Conservation (phyloP, 1,284 basidiomycete genomes). For the Vanrija pseudolonga region DNA sequence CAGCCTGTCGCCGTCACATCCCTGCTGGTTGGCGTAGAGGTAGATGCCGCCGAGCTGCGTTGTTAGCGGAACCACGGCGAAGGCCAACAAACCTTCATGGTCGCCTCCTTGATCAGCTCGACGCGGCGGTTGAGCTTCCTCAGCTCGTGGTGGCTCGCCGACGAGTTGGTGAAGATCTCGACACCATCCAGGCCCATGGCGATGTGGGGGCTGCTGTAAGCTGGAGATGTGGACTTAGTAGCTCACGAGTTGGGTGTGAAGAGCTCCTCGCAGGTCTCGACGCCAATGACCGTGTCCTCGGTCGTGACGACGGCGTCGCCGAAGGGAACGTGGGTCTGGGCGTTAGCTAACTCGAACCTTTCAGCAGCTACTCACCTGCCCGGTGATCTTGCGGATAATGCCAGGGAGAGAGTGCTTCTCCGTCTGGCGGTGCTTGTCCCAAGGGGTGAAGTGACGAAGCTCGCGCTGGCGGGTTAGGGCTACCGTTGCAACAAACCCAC, state of each 20-base stretch:
- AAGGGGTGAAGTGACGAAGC: constrained; percentile 92
- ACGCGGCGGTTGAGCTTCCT: constrained; percentile 87
- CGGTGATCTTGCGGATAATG: constrained; percentile 78
- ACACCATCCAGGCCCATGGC: constrained; percentile 96
- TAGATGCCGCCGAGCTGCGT: constrained; percentile 88
- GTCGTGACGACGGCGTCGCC: constrained; percentile 93
- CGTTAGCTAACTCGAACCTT: not conserved
- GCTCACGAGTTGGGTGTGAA: constrained; percentile 88
- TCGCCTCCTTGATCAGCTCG: constrained; percentile 95
- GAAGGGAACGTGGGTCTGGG: constrained; percentile 79
- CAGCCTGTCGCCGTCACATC: constrained; percentile 93
- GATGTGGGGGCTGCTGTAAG: constrained; percentile 74
- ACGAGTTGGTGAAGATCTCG: constrained; percentile 97
- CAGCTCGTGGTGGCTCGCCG: constrained; percentile 94
- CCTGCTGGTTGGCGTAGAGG: constrained; percentile 97
- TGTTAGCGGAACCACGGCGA: constrained; percentile 3
- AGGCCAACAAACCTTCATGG: constrained; percentile 65
- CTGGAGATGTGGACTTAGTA: not conserved
- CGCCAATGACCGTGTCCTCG: constrained; percentile 80
- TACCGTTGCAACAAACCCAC: constrained; percentile 22
- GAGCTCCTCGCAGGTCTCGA: constrained; percentile 94
- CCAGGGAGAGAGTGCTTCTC: constrained; percentile 87
- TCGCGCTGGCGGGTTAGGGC: constrained; percentile 58
- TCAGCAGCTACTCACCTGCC: constrained; percentile 60
- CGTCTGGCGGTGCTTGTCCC: constrained; percentile 79